A percentile compares a stretch with the other conserved stretches of the same genome.
Evolutionary conservation across 805 yeast genomes (phyloP).

Genomic region (Lipomyces sp.): DNA sequence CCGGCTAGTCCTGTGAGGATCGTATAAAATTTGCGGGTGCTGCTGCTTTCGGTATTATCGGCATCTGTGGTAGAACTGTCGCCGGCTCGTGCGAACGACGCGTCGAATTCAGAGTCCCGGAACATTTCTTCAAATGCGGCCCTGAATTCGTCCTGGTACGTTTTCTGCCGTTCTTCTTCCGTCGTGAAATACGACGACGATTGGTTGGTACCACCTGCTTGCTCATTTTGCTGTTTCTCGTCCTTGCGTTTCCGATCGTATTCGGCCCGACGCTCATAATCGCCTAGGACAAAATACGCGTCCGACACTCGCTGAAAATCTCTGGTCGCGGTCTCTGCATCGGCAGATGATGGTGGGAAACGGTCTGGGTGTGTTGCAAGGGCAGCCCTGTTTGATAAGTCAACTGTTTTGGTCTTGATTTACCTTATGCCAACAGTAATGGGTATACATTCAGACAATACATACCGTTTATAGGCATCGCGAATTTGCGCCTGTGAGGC

Average conservation of each 20-base stretch:
- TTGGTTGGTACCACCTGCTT: no score
- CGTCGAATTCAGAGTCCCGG: slow-evolving; percentile 30
- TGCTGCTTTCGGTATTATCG: neutral
- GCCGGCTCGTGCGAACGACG: neutral
- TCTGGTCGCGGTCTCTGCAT: slow-evolving; percentile 32
- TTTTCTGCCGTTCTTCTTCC: slow-evolving; percentile 28
- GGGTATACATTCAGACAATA: neutral
- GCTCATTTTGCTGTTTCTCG: no score
- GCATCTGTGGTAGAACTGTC: neutral
- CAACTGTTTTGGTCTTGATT: neutral
- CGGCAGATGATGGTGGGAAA: slow-evolving; percentile 26
- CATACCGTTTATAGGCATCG: slow-evolving; percentile 36
- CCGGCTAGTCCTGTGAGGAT: slow-evolving; percentile 35
- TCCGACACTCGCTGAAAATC: slow-evolving; percentile 38
- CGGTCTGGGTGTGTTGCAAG: slow-evolving; percentile 39
- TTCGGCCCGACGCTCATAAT: slow-evolving; percentile 27
- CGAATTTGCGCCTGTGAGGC: slow-evolving; percentile 35
- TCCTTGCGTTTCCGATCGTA: slow-evolving; percentile 33
- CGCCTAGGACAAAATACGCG: slow-evolving; percentile 39
- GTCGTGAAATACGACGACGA: slow-evolving; percentile 7
- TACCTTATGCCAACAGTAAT: no score
- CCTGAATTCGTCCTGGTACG: slow-evolving; percentile 35
- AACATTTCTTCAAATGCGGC: slow-evolving; percentile 39
- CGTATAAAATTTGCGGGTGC: slow-evolving; percentile 19
- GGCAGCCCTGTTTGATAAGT: slow-evolving; percentile 33